A percentile compares a stretch with the other conserved stretches of the same genome.
Evolutionary conservation across 169 alveolate species (phyloP).

Genomic region (Amoebophrya sp.): DNA sequence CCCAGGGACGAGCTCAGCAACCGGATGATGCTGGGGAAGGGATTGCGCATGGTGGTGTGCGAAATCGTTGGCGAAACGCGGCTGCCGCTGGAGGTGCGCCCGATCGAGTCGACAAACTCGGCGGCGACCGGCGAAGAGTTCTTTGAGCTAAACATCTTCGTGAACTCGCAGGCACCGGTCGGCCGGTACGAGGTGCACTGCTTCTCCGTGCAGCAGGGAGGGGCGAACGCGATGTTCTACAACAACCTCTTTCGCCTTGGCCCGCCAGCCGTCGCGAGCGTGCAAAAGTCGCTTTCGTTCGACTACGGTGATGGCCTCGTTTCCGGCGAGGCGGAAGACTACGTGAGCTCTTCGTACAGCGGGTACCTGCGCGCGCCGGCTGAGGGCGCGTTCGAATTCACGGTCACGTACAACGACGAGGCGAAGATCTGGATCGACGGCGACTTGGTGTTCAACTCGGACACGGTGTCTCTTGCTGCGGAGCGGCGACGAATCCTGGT

Average conservation of each 20-base stretch:
- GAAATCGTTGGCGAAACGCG: neutral
- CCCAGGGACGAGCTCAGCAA: neutral
- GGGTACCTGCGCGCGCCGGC: neutral
- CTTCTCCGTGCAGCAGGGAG: neutral
- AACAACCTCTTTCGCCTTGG: neutral
- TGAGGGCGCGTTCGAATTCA: neutral
- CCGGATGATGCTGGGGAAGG: neutral
- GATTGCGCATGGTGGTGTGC: neutral
- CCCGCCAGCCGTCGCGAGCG: neutral
- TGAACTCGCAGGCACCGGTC: neutral
- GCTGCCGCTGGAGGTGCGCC: neutral
- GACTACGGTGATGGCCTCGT: neutral
- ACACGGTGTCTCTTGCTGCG: neutral
- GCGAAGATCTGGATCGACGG: neutral
- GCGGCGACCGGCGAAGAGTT: neutral
- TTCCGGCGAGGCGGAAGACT: neutral
- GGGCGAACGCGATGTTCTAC: neutral
- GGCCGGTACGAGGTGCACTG: neutral
- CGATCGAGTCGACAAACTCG: neutral
- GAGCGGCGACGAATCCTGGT: neutral
- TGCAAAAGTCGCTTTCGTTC: neutral
- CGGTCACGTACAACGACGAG: neutral
- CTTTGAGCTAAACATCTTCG: neutral
- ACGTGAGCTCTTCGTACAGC: neutral
- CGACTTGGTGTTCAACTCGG: neutral